Base-by-base conservation (phyloP, 495 filamentous ascomycete genomes). In the Daldinia concentrica region DNA sequence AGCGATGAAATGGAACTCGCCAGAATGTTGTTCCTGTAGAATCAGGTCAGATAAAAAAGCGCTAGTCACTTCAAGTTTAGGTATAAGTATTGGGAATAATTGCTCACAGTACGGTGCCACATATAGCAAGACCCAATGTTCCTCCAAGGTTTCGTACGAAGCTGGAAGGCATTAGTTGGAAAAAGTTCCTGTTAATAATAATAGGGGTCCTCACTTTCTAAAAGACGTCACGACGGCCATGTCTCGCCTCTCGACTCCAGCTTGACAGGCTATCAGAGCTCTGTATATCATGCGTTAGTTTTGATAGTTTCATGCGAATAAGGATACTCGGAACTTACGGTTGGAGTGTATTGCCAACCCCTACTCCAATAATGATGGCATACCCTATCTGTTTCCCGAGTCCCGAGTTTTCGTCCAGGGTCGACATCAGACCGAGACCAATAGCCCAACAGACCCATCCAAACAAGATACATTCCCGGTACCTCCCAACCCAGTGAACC, bases 161-260 rank as follows among this genome's bases (percentile, higher is more conserved):
- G 66, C 84, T 87, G 61, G 48, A 52, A 50, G 8, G 1, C 0
- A 9, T 11, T 41, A 48, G n/a, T 54, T 34, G 30, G 64, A 66
- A 45, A 36, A 2, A 32, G 8, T 8, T 8, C 22, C 45, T 29
- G 26, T 8, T 29, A 24, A 29, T 37, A 34, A n/a, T 7, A 22
- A 15, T 9, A 22, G 19, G 11, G 8, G 24, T 24, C 68, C 81
- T 62, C 74, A 86, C 85, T 86, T 87, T 34, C 85, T 77, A 64
- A 85, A 85, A 5, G 82, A 79, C 6, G 86, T 87, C 14, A 86
- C 82, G 7, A 87, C 82, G 17, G 86, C 86, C 85, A 86, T 87
- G 32, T 87, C 84, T 27, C 80, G 76, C 71, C 85, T 76, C 22
- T 82, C 81, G 24, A 86, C 85, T 1, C 85, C 84, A 6, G 85